These are phyloP conservation scores for Candida neerlandica DNA, from an alignment of 1,139 yeast species.

Conservation along the genomic window DNA sequence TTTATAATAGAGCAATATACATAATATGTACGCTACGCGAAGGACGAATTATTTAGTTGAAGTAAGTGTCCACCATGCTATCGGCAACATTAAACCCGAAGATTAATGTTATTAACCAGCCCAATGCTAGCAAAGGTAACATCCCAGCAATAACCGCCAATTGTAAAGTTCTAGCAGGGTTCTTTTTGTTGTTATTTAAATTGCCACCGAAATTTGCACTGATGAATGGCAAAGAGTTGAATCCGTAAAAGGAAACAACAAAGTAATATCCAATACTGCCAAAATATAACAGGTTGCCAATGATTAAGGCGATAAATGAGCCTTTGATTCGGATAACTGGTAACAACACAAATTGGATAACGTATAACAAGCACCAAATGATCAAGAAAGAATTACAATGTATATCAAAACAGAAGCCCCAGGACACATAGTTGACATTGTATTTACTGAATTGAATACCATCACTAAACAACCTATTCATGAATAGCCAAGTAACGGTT, in stretches of 20 bases:
- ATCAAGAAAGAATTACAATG: conserved; percentile 87
- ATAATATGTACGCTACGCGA: neutral
- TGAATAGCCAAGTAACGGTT: conserved; percentile 70
- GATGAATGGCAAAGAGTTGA: conserved; percentile 79
- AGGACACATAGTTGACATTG: conserved; percentile 66
- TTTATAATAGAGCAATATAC: neutral
- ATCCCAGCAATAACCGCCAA: conserved; percentile 42
- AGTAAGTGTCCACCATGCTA: conserved; percentile 68
- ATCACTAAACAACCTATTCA: conserved; percentile 60
- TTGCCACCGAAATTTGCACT: conserved; percentile 37
- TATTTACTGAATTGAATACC: conserved; percentile 36
- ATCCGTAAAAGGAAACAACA: conserved; percentile 83
- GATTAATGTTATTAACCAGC: conserved; percentile 58
- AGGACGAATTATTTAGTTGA: conserved; percentile 31
- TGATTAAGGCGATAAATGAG: conserved; percentile 59
- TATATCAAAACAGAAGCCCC: conserved; percentile 94
- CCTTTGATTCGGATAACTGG: conserved; percentile 69
- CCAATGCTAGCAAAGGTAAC: conserved; percentile 56
- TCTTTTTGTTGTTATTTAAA: conserved; percentile 14
- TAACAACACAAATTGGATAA: conserved; percentile 72
- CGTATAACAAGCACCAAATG: conserved; percentile 77
- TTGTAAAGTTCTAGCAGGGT: conserved; percentile 40
- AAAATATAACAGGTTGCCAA: conserved; percentile 80
- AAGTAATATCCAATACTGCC: conserved; percentile 74
- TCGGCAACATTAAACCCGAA: conserved; percentile 74